A percentile compares a stretch with the other conserved stretches of the same genome.
Evolutionary conservation across 495 filamentous ascomycete genomes (phyloP).

Genomic region (Penicillium canescens): DNA sequence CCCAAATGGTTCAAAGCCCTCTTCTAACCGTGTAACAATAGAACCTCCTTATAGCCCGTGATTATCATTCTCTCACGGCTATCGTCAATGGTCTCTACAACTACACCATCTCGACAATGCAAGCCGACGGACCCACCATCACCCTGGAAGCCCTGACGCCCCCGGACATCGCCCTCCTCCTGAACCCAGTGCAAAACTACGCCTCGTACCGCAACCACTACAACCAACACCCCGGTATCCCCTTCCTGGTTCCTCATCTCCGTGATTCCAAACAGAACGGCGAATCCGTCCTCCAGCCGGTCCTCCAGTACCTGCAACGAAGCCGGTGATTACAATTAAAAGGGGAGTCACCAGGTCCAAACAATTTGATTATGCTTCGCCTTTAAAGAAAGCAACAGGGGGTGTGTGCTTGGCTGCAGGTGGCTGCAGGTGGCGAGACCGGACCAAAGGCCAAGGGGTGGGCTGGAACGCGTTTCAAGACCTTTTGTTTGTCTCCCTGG

Average conservation of each 20-base stretch:
- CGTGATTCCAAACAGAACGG: slow-evolving; percentile 36
- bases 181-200: slow-evolving; percentile 34
- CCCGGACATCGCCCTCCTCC: slow-evolving; percentile 23
- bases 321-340: neutral
- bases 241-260: slow-evolving; percentile 42
- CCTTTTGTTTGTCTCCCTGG: slow-evolving; percentile 3
- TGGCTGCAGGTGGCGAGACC: slow-evolving; percentile 19
- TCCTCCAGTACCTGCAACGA: slow-evolving; percentile 31
- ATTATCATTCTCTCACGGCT: slow-evolving; percentile 41
- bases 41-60: slow-evolving; percentile 26
- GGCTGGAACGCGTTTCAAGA: slow-evolving; percentile 4
- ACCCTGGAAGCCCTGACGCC: slow-evolving; percentile 27
- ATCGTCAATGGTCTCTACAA: slow-evolving; percentile 36
- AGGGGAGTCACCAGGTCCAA: neutral
- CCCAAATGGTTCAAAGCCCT: neutral
- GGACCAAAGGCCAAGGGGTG: neutral
- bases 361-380: neutral
- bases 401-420: slow-evolving; percentile 13
- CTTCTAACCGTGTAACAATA: slow-evolving; percentile 12
- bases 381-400: slow-evolving; percentile 1
- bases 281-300: slow-evolving; percentile 26
- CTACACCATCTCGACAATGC: slow-evolving; percentile 30
- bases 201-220: slow-evolving; percentile 38
- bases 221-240: slow-evolving; percentile 33
- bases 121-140: slow-evolving; percentile 15